Percentiles rank a stretch among this genome's conserved stretches.
phyloP scores from a whole-genome alignment of 345 rosid genomes.

The Lepidium didymum region DNA sequence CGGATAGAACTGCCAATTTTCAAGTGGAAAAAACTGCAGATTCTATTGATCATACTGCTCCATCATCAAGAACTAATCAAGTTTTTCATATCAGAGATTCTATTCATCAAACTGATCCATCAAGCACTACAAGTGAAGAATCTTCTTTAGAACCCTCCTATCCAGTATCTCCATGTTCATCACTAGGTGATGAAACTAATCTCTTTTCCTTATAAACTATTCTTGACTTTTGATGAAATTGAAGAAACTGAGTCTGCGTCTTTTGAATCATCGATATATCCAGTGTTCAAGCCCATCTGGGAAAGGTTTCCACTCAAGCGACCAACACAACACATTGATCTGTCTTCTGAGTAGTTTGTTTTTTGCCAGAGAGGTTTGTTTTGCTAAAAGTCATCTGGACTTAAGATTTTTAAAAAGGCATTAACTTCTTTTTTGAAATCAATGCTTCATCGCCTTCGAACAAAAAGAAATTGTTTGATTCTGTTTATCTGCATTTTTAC shows the following conservation, averaged over 20 bases:
- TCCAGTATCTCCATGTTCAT: neutral
- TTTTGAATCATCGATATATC: neutral
- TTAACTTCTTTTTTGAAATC: neutral
- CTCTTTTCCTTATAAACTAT: neutral
- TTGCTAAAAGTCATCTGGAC: neutral
- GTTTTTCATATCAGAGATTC: neutral
- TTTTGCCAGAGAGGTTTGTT: neutral
- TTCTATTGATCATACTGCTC: neutral
- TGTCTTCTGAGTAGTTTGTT: neutral
- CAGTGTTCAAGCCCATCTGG: neutral
- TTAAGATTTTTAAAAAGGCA: neutral
- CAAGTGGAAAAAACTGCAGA: neutral
- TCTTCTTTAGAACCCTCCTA: too few species aligned
- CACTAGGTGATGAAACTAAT: conserved; percentile 4
- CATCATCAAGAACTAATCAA: neutral
- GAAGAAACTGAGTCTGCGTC: neutral
- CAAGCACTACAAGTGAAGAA: too few species aligned
- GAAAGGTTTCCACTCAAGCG: neutral
- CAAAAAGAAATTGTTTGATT: too few species aligned
- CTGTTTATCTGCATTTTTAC: too few species aligned
- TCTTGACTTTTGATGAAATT: neutral
- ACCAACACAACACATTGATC: neutral
- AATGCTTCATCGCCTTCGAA: too few species aligned
- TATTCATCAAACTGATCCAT: neutral
- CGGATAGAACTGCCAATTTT: neutral